Conservation (phyloP, 805 yeast species). For the Barnettozyma sucrosica region DNA sequence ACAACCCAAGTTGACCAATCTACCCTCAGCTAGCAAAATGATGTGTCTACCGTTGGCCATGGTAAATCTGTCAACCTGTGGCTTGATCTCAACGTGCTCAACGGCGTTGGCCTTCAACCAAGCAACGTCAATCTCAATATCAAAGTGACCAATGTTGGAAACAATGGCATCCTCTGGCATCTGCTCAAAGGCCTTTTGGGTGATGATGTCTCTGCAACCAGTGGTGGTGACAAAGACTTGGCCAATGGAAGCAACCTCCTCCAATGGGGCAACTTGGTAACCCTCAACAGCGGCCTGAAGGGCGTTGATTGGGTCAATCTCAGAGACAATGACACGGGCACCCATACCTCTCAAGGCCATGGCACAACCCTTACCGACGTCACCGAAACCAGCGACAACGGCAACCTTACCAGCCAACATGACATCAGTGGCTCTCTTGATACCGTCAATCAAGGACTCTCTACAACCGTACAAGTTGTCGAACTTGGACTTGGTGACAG, state of each 20-base stretch:
- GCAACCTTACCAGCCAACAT: slow-evolving; percentile 99
- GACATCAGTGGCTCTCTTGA: slow-evolving; percentile 99
- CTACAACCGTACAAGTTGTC: slow-evolving; percentile 99
- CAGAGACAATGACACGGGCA: slow-evolving; percentile 96
- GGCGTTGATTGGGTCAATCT: slow-evolving; percentile 98
- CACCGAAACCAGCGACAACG: slow-evolving; percentile 99
- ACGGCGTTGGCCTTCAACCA: slow-evolving; percentile 94
- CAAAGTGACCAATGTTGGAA: slow-evolving; percentile 99
- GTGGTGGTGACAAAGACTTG: slow-evolving; percentile 99
- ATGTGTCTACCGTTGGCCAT: slow-evolving; percentile 86
- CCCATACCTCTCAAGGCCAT: slow-evolving; percentile 99
- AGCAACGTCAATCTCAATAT: slow-evolving; percentile 98
- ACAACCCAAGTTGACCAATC: slow-evolving; percentile 98
- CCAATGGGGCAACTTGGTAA: slow-evolving; percentile 93
- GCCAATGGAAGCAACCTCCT: slow-evolving; percentile 86
- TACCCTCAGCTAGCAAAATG: slow-evolving; percentile 97
- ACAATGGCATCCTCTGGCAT: slow-evolving; percentile 99
- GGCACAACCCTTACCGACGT: slow-evolving; percentile 99
- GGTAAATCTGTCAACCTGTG: slow-evolving; percentile 97
- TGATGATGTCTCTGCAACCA: slow-evolving; percentile 98
- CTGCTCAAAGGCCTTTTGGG: slow-evolving; percentile 73
- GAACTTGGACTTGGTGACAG: slow-evolving; percentile 98
- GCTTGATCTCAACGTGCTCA: slow-evolving; percentile 94
- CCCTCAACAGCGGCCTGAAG: slow-evolving; percentile 99
- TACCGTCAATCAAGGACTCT: slow-evolving; percentile 97